phyloP scores from a whole-genome alignment of 2,329 filamentous ascomycete genomes.

The Colletotrichum sp. region DNA sequence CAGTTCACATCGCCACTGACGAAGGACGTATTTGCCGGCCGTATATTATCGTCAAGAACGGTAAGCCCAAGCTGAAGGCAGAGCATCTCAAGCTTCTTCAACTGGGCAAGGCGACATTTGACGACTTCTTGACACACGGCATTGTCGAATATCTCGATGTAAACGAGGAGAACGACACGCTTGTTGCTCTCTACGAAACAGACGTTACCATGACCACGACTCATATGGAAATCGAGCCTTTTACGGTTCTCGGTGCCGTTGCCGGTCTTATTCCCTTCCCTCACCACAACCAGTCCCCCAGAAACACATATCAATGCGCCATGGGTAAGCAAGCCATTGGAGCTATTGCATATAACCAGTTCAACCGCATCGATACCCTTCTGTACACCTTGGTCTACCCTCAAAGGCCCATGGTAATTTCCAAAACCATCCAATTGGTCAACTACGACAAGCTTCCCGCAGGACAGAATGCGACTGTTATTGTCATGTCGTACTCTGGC shows the following conservation, averaged over 20 bases:
- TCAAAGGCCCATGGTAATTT: constrained; percentile 96
- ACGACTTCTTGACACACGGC: constrained; percentile 89
- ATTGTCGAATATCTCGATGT: constrained; percentile 97
- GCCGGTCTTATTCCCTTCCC: constrained; percentile 97
- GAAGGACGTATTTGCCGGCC: constrained; percentile 96
- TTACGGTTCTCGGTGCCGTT: constrained; percentile 93
- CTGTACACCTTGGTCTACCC: constrained; percentile 98
- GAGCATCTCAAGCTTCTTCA: constrained; percentile 83
- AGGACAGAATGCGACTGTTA: constrained; percentile 95
- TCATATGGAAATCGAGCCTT: constrained; percentile 97
- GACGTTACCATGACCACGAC: constrained; percentile 86
- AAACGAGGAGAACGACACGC: constrained; percentile 96
- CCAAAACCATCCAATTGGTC: constrained; percentile 93
- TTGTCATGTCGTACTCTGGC: constrained; percentile 98
- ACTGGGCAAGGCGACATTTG: constrained; percentile 85
- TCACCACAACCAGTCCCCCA: constrained; percentile 97
- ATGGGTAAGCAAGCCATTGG: constrained; percentile 99
- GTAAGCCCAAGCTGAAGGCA: constrained; percentile 78
- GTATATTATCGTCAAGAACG: constrained; percentile 92
- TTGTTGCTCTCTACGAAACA: constrained; percentile 88
- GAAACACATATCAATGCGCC: constrained; percentile 98
- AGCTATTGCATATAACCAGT: constrained; percentile 97
- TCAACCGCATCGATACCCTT: constrained; percentile 93
- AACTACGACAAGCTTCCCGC: constrained; percentile 98
- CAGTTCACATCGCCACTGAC: constrained; percentile 94